Evolutionary conservation across 1,139 yeast genomes (phyloP).

Genomic region (Saccharomycopsis hybrid): DNA sequence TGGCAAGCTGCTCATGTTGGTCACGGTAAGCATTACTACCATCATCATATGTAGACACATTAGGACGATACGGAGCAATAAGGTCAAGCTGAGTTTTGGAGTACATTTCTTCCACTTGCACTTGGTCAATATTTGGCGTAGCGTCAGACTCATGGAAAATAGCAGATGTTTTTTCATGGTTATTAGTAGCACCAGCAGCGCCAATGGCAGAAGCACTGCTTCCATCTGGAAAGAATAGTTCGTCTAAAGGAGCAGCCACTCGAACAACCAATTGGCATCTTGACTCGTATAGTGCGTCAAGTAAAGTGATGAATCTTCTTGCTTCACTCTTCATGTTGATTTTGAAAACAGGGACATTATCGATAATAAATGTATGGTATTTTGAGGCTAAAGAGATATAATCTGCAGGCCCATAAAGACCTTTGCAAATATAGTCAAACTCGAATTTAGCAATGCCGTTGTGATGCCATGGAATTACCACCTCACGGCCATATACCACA

Average conservation of each 20-base stretch:
- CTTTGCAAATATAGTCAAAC: slow-evolving; percentile 51
- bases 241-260: slow-evolving; percentile 43
- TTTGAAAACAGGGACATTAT: slow-evolving; percentile 56
- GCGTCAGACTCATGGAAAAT: slow-evolving; percentile 19
- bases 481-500: slow-evolving; percentile 49
- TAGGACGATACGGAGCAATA: slow-evolving; percentile 63
- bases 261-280: slow-evolving; percentile 52
- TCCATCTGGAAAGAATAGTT: slow-evolving; percentile 50
- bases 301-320: slow-evolving; percentile 53
- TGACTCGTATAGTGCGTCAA: slow-evolving; percentile 66
- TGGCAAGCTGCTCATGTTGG: slow-evolving; percentile 22
- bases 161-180: not conserved
- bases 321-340: slow-evolving; percentile 62
- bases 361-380: slow-evolving; percentile 50
- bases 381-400: slow-evolving; percentile 61
- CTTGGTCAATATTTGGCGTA: slow-evolving; percentile 33
- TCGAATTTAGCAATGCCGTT: slow-evolving; percentile 43
- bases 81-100: slow-evolving; percentile 57
- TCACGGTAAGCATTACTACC: slow-evolving; percentile 37
- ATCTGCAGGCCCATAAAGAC: slow-evolving; percentile 59
- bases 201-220: slow-evolving; percentile 22
- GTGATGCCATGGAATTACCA: slow-evolving; percentile 41
- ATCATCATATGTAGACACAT: slow-evolving; percentile 54
- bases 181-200: no score
- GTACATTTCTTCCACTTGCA: slow-evolving; percentile 65